Evolutionary conservation across 1,139 yeast genomes (phyloP).

Genomic region (Magnusiomyces suaveolens): DNA sequence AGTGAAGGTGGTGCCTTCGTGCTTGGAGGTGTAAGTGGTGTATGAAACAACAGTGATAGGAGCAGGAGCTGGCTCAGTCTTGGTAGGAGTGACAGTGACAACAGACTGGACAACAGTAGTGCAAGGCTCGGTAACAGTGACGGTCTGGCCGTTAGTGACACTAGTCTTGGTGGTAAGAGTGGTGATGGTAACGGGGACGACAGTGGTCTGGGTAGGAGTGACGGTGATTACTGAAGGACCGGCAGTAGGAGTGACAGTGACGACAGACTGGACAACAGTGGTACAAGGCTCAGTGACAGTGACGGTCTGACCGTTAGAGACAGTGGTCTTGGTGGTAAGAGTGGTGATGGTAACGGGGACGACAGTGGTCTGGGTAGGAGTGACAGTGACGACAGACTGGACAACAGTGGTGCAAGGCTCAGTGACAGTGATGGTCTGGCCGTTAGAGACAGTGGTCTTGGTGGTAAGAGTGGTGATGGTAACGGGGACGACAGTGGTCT

Average conservation of each 20-base stretch:
- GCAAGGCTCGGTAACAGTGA: no score
- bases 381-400: no score
- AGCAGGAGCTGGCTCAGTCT: background rate
- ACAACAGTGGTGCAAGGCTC: slow-evolving; percentile 1
- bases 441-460: slow-evolving; percentile 7
- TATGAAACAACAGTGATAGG: background rate
- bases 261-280: no score
- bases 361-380: no score
- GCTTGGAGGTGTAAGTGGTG: background rate
- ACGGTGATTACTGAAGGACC: no score
- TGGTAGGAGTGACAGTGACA: slow-evolving; percentile 11
- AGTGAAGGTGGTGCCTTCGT: slow-evolving; percentile 6
- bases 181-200: background rate
- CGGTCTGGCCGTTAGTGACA: no score
- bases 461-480: slow-evolving; percentile 8
- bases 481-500: no score
- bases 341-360: no score
- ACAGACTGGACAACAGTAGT: background rate
- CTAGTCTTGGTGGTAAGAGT: no score
- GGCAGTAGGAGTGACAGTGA: no score
- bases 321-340: background rate
- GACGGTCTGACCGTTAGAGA: background rate
- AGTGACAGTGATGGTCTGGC: slow-evolving; percentile 8
- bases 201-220: no score
- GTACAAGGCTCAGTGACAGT: slow-evolving; percentile 1